phyloP scores from a whole-genome alignment of 2,329 filamentous ascomycete species.

The Ceratocystis harringtonii region DNA sequence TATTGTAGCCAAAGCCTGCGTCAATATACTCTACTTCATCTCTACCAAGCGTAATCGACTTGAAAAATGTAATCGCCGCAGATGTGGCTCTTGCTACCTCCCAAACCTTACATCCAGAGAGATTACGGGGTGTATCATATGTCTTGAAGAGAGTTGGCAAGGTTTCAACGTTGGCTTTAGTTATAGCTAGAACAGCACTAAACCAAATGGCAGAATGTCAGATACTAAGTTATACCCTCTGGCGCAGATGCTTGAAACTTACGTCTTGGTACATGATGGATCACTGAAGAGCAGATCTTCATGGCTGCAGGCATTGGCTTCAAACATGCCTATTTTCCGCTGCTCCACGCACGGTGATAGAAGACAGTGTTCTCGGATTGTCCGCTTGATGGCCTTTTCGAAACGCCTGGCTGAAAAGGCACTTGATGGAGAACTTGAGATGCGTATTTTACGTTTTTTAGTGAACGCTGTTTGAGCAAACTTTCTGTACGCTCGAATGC shows the following conservation, averaged over 20 bases:
- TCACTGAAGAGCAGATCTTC: background rate
- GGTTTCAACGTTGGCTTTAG: slow-evolving; percentile 13
- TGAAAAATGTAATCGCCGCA: slow-evolving; percentile 23
- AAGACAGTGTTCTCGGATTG: background rate
- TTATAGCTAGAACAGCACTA: background rate
- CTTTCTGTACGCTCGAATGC: background rate
- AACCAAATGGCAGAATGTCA: background rate
- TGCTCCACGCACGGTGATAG: background rate
- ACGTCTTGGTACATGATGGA: background rate
- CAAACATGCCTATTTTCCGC: background rate
- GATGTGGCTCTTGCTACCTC: slow-evolving; percentile 23
- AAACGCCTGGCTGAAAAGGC: background rate
- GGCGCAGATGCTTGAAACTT: background rate
- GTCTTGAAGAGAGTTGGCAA: slow-evolving; percentile 21
- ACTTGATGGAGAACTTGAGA: background rate
- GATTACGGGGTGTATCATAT: slow-evolving; percentile 19
- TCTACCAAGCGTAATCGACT: slow-evolving; percentile 21
- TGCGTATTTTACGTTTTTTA: background rate
- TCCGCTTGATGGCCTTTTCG: background rate
- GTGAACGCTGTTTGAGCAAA: background rate
- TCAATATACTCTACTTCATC: slow-evolving; percentile 23
- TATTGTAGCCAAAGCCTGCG: slow-evolving; percentile 24
- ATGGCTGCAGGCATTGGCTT: background rate
- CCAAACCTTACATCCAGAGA: slow-evolving; percentile 22
- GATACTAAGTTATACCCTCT: background rate